A percentile compares a stretch with the other conserved stretches of the same genome.
These are phyloP conservation scores for Phytophthora fragariae DNA, from an alignment of 352 stramenopile genomes.

Conservation along the genomic window DNA sequence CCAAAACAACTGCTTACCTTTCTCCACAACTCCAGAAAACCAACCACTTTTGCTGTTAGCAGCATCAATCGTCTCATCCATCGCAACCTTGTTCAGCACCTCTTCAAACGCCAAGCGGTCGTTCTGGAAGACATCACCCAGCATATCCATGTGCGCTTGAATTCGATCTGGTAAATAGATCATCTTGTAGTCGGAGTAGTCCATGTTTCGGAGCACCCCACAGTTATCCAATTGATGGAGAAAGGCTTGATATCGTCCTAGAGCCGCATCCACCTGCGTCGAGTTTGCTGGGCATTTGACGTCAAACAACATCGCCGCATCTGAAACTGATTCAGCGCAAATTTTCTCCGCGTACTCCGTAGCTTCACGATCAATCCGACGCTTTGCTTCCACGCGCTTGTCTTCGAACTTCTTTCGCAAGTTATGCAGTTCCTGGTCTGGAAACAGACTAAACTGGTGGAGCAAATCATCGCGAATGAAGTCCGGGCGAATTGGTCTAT, in stretches of 20 bases:
- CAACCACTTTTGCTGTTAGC: not conserved
- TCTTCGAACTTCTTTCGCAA: not conserved
- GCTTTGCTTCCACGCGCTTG: not conserved
- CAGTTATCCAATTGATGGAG: not conserved
- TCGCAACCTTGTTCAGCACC: not conserved
- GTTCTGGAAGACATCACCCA: conserved; percentile 1
- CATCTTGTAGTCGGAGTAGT: not conserved
- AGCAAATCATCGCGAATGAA: conserved; percentile 15
- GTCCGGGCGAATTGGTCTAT: not conserved
- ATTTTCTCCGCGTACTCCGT: not conserved
- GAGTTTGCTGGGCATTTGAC: conserved; percentile 3
- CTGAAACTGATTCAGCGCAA: not conserved
- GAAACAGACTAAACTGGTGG: conserved; percentile 7
- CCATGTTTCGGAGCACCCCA: not conserved
- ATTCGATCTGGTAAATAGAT: conserved; percentile 26
- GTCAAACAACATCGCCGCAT: conserved; percentile 20
- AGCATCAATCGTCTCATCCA: not conserved
- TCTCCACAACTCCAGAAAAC: not conserved
- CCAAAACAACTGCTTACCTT: not conserved
- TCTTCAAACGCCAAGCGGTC: conserved; percentile 5
- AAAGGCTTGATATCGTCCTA: not conserved
- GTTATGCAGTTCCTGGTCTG: conserved; percentile 7
- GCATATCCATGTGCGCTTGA: conserved; percentile 22
- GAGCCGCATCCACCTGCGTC: conserved; percentile 3
- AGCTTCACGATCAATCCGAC: not conserved